Conservation (phyloP, 768 basidiomycete genomes). For the Cystobasidium ongulense region DNA sequence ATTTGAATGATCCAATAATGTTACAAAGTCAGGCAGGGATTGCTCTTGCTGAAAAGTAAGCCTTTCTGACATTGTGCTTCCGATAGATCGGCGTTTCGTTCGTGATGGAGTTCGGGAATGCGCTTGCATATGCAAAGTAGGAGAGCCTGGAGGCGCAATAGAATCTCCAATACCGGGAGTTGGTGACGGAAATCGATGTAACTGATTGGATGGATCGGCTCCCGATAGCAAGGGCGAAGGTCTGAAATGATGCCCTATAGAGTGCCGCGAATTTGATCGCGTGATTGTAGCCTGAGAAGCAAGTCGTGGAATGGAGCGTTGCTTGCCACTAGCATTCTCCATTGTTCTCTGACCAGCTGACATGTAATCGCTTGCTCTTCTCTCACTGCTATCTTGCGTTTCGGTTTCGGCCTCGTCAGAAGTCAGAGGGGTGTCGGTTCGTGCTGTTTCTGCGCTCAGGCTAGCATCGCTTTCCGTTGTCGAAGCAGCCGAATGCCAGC, state of each 20-base stretch:
- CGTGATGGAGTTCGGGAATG: constrained; percentile 75
- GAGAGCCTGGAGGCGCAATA: constrained; percentile 49
- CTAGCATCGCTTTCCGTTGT: constrained; percentile 27
- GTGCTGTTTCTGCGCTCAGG: not conserved
- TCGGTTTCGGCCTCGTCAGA: constrained; percentile 27
- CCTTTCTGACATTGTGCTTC: constrained; percentile 57
- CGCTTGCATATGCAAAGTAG: constrained; percentile 52
- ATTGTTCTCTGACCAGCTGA: not conserved
- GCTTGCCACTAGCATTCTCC: not conserved
- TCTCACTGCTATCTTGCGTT: constrained; percentile 1
- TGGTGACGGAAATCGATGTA: constrained; percentile 14
- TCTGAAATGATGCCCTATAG: not conserved
- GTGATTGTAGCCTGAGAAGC: constrained; percentile 25
- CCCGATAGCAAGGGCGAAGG: not conserved
- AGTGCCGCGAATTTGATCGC: constrained; percentile 24
- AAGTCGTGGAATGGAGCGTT: not conserved
- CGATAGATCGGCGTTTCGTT: constrained; percentile 91
- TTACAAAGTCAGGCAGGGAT: constrained; percentile 45
- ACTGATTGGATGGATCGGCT: not conserved
- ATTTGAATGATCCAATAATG: constrained; percentile 48
- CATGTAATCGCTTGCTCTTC: not conserved
- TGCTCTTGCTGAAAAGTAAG: constrained; percentile 33
- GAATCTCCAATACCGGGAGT: not conserved
- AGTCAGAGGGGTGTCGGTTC: constrained; percentile 19
- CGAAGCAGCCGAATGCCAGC: constrained; percentile 28